Conservation (phyloP, 2,329 filamentous ascomycete species). For the Chrysoporthe puriensis region DNA sequence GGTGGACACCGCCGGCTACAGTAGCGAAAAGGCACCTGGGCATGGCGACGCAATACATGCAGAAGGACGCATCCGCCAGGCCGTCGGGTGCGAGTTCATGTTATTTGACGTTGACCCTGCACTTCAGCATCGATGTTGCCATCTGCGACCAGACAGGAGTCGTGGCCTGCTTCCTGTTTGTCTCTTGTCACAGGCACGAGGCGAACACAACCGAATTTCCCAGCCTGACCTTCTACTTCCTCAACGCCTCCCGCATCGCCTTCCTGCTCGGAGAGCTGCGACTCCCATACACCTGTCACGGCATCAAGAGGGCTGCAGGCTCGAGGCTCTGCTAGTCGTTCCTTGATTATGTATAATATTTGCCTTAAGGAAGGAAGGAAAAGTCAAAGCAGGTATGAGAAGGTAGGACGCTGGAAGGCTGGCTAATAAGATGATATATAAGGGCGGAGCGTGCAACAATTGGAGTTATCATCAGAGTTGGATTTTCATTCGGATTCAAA, state of each 20-base stretch:
- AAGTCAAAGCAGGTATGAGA: not conserved
- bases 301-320: not conserved
- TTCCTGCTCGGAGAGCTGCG: not conserved
- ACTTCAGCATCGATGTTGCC: not conserved
- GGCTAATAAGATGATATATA: no score
- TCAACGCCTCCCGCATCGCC: not conserved
- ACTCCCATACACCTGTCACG: not conserved
- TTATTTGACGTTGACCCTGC: not conserved
- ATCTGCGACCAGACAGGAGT: not conserved
- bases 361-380: not conserved
- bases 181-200: slow-evolving; percentile 1
- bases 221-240: not conserved
- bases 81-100: not conserved
- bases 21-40: not conserved
- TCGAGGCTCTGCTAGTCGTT: not conserved
- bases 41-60: not conserved
- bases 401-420: not conserved
- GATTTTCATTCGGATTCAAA: no score
- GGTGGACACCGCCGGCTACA: not conserved
- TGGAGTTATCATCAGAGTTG: no score
- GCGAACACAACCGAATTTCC: not conserved
- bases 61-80: not conserved
- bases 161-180: not conserved
- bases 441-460: no score
- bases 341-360: not conserved